These are phyloP conservation scores for Holtermannia corniformis DNA, from an alignment of 768 basidiomycete genomes.

Conservation along the genomic window DNA sequence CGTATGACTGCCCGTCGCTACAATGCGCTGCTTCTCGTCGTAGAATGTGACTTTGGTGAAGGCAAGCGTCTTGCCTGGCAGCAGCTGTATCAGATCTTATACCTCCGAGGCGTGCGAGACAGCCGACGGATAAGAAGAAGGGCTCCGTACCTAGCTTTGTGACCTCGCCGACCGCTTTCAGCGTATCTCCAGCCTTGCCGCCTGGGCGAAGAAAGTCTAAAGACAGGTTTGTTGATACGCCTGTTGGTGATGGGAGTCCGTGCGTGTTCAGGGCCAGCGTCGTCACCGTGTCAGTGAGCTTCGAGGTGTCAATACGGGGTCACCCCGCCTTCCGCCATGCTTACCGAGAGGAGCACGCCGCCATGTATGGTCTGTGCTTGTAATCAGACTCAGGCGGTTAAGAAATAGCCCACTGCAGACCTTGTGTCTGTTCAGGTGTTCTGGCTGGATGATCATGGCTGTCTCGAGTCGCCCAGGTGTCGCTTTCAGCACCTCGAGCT, in stretches of 20 bases:
- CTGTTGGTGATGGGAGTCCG: slow-evolving; percentile 36
- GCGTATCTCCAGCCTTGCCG: slow-evolving; percentile 20
- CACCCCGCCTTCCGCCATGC: not conserved
- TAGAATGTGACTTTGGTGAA: not conserved
- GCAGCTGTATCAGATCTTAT: not conserved
- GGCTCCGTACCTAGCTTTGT: slow-evolving; percentile 31
- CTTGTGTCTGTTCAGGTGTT: slow-evolving; percentile 34
- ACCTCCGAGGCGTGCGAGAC: not conserved
- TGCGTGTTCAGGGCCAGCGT: slow-evolving; percentile 34
- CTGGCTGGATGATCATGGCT: slow-evolving; percentile 15
- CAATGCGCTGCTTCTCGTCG: not conserved
- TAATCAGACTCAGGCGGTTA: not conserved
- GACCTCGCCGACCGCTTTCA: slow-evolving; percentile 29
- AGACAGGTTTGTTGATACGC: slow-evolving; percentile 32
- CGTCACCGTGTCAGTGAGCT: slow-evolving; percentile 39
- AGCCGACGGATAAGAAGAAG: too few species aligned
- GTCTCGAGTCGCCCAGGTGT: slow-evolving; percentile 22
- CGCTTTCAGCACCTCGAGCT: slow-evolving; percentile 26
- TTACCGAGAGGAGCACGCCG: slow-evolving; percentile 27
- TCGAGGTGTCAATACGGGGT: not conserved
- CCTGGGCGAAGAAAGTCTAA: slow-evolving; percentile 39
- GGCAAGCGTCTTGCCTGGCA: not conserved
- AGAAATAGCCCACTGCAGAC: slow-evolving; percentile 9
- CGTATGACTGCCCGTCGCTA: not conserved
- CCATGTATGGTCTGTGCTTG: slow-evolving; percentile 28